A percentile compares a stretch with the other conserved stretches of the same genome.
These are phyloP conservation scores for Peronospora destructor DNA, from an alignment of 352 stramenopile genomes.

Conservation along the genomic window DNA sequence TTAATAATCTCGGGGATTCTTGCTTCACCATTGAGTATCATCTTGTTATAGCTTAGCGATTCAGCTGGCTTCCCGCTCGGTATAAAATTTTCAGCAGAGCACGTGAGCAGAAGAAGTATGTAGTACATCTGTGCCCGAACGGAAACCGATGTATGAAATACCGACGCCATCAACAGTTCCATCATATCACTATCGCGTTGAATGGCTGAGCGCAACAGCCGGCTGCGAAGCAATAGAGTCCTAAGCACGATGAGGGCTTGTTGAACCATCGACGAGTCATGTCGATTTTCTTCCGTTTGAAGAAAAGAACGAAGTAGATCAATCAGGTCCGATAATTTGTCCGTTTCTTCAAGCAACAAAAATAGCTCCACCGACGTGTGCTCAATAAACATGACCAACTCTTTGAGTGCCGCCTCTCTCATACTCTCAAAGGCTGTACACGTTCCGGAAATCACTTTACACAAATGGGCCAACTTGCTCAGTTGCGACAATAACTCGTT, in stretches of 20 bases:
- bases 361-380: conserved; percentile 23
- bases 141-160: conserved; percentile 32
- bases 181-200: conserved; percentile 24
- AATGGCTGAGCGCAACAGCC: conserved; percentile 25
- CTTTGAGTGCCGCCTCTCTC: conserved; percentile 28
- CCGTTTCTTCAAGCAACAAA: conserved; percentile 35
- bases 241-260: conserved; percentile 34
- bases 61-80: background rate
- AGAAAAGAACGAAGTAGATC: conserved; percentile 13
- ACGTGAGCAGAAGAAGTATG: conserved; percentile 51
- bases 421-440: conserved; percentile 22
- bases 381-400: conserved; percentile 27
- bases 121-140: conserved; percentile 60
- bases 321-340: conserved; percentile 25
- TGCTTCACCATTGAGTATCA: conserved; percentile 10
- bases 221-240: conserved; percentile 37
- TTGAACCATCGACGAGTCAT: conserved; percentile 14
- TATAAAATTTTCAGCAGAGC: conserved; percentile 40
- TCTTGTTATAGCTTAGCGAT: background rate
- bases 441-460: conserved; percentile 24
- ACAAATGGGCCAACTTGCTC: conserved; percentile 26
- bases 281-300: conserved; percentile 3
- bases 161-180: conserved; percentile 24
- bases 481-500: conserved; percentile 30
- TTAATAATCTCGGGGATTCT: conserved; percentile 25